Evolutionary conservation across 2,329 filamentous ascomycete species (phyloP), one percentile per base, ranked within the genome.

Genomic region (Epichloe sibirici): DNA sequence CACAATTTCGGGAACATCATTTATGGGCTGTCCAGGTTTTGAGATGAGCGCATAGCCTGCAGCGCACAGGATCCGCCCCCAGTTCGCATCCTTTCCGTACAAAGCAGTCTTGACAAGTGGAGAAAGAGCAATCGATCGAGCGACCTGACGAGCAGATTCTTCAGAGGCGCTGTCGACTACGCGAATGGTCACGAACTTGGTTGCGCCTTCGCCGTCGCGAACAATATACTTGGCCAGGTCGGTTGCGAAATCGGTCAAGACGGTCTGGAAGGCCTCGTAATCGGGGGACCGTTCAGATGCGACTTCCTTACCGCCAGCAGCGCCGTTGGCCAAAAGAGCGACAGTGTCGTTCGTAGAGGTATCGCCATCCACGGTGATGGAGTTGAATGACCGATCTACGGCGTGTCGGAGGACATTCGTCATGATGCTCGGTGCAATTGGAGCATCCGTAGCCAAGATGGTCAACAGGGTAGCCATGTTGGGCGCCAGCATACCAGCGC

Each of bases 271-370:
- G 39, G 80, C 83, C n/a, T 70, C 64, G 65, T 86, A 91, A 63
- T 90, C 88, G 11, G 66, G 65, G 49, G 68, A 80, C 13, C 71
- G 64, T 45, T 77, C 71, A 1, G 75, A 74, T 1, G 72, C 67
- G 50, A 91, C 76, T 51, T 79, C 74, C 13, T 76, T 69, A 17
- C 88, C 88, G 51, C 88, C 88, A 0, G 89, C 91, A 17, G 89
- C 90, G 56, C 93, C 93, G 68, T 98, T 98, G 57, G 93, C 91
- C n/a, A 98, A 79, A 52, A 98, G 75, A 4, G 90, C 90, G 31
- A 97, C 81, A 0, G 91, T 97, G 72, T 98, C 93, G 71, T 98
- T 98, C 55, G 93, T 98, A 56, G 88, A 95, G 8, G 90, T 97
- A 70, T 97, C 93, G 55, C 93, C 93, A 68, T 98, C 93, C 56